Percentiles rank a stretch among this genome's conserved stretches.
phyloP scores from a whole-genome alignment of 345 rosid species.

The Rhodomyrtus tomentosa region DNA sequence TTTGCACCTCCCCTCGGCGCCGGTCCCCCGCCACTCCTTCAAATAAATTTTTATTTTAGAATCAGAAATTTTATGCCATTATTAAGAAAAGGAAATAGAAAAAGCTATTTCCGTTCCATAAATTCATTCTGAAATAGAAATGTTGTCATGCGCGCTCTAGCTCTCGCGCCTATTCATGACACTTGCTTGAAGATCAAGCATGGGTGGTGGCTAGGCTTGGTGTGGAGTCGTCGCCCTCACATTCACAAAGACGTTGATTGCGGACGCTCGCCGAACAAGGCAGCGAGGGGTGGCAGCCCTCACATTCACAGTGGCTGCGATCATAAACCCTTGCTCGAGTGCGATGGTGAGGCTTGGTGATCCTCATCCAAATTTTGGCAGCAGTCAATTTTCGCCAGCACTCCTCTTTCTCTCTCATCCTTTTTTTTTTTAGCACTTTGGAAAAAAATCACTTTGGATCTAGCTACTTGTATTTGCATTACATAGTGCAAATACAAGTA shows the following conservation, averaged over 20 bases:
- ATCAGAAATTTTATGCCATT: too few species aligned
- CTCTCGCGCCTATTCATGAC: accelerated
- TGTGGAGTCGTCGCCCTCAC: background rate
- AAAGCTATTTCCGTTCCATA: too few species aligned
- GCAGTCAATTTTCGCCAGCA: accelerated
- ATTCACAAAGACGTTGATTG: background rate
- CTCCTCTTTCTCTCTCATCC: background rate
- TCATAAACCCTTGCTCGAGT: background rate
- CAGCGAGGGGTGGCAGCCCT: background rate
- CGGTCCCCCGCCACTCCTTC: too few species aligned
- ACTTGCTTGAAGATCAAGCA: background rate
- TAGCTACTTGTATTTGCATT: background rate
- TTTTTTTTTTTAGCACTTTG: accelerated
- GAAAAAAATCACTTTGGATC: background rate
- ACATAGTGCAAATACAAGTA: too few species aligned
- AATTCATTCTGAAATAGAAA: too few species aligned
- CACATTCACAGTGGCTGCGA: background rate
- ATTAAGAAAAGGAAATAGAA: too few species aligned
- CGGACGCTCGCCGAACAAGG: background rate
- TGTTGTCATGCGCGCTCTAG: too few species aligned
- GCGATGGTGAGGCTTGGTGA: background rate
- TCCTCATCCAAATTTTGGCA: background rate
- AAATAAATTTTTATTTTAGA: too few species aligned
- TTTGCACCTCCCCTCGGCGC: too few species aligned
- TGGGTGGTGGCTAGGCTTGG: background rate